Evolutionary conservation across 768 basidiomycete genomes (phyloP), one percentile per base, ranked within the genome.

Genomic region (Boletus tylopilopsis): DNA sequence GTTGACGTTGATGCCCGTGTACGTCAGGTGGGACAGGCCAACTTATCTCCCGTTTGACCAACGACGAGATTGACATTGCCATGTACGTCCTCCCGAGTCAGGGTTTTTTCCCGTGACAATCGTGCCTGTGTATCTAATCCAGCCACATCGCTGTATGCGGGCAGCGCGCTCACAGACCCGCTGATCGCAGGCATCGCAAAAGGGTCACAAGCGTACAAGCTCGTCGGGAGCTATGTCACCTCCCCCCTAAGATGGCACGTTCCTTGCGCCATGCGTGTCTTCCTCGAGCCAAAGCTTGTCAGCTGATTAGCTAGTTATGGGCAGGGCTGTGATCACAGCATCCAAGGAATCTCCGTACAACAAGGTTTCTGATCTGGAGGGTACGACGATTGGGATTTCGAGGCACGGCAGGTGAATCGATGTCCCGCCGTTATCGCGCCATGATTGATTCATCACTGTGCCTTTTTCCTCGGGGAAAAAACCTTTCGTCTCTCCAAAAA

Each of bases 181-280:
- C 71, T 97, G 25, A 91, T 96, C 54, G 88, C 92, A 42, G 94
- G 94, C 0, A 90, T 96, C 47, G 92, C 91, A 7, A 94, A 93
- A 48, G 91, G 93, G 1, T 88, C 87, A 0, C 77, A 79, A 45
- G 81, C 86, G 7, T 99, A 96, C 70, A 93, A 88, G 66, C 84
- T 97, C 16, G 84, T 95, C 4, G 94, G 95, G 7, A 90, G 89
- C 62, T 97, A 91, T 64, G 94, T 97, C 40, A 80, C 80, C 1
- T 90, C 90, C 5, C 90, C 94, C 2, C 71, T 97, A 36, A 86
- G 90, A 71, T 97, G 92, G 94, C 84, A 53, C 42, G 73, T 58
- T 33, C 33, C 19, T 34, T 22, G 23, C 25, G 40, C 40, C 18
- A 25, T 23, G 18, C 43, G n/a, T n/a, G n/a, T n/a, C n/a, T 42